Evolutionary conservation across 208 protist species (phyloP).

Genomic region (Leishmania lainsoni): DNA sequence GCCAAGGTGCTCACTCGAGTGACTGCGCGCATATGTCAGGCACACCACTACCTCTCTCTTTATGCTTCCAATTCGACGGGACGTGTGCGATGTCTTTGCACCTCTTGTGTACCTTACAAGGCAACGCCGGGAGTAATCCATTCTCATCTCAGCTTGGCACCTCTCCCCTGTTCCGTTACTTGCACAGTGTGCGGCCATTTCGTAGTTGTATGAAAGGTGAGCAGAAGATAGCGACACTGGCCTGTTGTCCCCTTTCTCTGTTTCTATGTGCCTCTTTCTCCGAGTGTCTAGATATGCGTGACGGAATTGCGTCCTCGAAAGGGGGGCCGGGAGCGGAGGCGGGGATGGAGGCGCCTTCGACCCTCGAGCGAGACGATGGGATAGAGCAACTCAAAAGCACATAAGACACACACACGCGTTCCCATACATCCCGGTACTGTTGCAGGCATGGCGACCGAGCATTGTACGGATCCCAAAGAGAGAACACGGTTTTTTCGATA

Average conservation of each 20-base stretch:
- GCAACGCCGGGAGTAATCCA: background rate
- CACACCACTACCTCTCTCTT: background rate
- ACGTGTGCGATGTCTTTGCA: background rate
- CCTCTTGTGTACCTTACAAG: background rate
- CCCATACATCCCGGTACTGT: background rate
- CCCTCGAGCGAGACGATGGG: background rate
- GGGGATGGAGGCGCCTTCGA: background rate
- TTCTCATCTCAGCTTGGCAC: background rate
- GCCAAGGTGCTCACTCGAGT: slow-evolving; percentile 31
- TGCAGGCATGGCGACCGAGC: background rate
- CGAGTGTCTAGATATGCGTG: background rate
- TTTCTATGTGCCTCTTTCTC: background rate
- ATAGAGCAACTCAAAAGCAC: background rate
- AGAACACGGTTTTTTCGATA: too few species aligned
- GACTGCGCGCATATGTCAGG: background rate
- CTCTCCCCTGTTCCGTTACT: background rate
- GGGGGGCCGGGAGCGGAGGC: background rate
- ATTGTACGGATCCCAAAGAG: background rate
- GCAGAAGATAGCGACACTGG: background rate
- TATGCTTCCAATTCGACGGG: background rate
- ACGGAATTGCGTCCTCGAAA: background rate
- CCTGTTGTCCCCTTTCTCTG: slow-evolving; percentile 12
- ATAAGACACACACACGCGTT: background rate
- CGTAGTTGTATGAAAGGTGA: background rate
- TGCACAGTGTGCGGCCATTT: background rate